These are phyloP conservation scores for Talaromyces sp. DNA, from an alignment of 2,329 filamentous ascomycete species.

Conservation along the genomic window DNA sequence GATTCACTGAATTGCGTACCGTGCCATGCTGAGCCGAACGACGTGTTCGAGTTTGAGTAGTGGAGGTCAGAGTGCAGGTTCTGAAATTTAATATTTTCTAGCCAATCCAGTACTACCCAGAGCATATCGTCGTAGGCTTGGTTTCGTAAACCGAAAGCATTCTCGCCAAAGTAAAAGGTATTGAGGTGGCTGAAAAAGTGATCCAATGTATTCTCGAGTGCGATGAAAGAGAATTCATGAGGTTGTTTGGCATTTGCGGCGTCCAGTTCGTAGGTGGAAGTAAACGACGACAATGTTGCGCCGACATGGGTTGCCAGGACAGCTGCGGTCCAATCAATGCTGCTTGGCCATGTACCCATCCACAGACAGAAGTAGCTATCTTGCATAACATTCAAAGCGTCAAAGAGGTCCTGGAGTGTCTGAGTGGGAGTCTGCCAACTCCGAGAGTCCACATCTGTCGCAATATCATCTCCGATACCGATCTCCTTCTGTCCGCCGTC, in stretches of 20 bases:
- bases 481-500: conserved; percentile 12
- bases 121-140: conserved; percentile 92
- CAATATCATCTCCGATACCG: conserved; percentile 10
- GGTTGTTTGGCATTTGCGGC: conserved; percentile 28
- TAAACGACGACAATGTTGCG: conserved; percentile 69
- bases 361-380: conserved; percentile 74
- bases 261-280: conserved; percentile 56
- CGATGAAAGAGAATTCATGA: conserved; percentile 39
- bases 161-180: conserved; percentile 84
- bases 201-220: conserved; percentile 77
- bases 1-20: conserved; percentile 73
- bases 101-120: conserved; percentile 91
- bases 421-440: conserved; percentile 25
- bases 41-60: conserved; percentile 45
- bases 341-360: conserved; percentile 78
- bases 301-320: conserved; percentile 80
- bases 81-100: conserved; percentile 79
- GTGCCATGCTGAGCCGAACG: conserved; percentile 61
- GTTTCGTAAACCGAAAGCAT: conserved; percentile 71
- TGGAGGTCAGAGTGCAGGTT: conserved; percentile 67
- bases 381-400: conserved; percentile 76
- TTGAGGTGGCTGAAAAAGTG: conserved; percentile 76
- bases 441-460: not conserved
- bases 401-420: conserved; percentile 51
- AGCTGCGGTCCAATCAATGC: conserved; percentile 93